Evolutionary conservation across 768 basidiomycete genomes (phyloP).

Genomic region (Rhizopogon salebrosus): DNA sequence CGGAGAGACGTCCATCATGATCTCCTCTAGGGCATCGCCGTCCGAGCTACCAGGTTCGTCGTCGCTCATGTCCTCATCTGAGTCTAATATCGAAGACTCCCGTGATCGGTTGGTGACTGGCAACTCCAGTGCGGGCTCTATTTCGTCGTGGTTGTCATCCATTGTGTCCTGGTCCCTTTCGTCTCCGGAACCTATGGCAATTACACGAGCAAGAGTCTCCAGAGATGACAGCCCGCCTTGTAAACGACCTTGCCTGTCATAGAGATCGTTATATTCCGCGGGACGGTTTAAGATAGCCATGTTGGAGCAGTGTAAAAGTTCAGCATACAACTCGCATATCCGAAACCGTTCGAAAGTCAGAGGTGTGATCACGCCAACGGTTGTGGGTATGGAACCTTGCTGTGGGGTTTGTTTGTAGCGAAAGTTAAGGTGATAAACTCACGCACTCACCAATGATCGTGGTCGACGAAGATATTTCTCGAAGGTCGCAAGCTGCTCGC

Average conservation of each 20-base stretch:
- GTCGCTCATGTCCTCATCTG: conserved; percentile 76
- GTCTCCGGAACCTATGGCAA: conserved; percentile 56
- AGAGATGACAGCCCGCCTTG: conserved; percentile 82
- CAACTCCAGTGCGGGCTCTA: conserved; percentile 61
- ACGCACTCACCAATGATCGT: conserved; percentile 62
- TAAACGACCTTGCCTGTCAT: conserved; percentile 78
- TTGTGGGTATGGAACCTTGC: conserved; percentile 67
- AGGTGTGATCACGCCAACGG: conserved; percentile 68
- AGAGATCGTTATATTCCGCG: conserved; percentile 60
- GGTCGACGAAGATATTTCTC: conserved; percentile 68
- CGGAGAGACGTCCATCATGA: conserved; percentile 62
- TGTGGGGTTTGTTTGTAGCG: conserved; percentile 25
- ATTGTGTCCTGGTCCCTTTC: conserved; percentile 50
- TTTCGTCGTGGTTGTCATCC: conserved; percentile 52
- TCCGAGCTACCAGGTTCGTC: conserved; percentile 70
- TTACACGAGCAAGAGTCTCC: conserved; percentile 83
- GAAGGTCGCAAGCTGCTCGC: conserved; percentile 60
- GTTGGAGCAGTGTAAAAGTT: conserved; percentile 95
- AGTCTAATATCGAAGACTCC: conserved; percentile 53
- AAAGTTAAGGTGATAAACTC: conserved; percentile 1
- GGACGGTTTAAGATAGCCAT: conserved; percentile 93
- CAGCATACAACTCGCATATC: conserved; percentile 94
- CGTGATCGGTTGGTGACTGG: conserved; percentile 54
- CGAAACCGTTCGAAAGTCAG: conserved; percentile 94
- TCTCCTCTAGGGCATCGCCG: conserved; percentile 80